A percentile compares a stretch with the other conserved stretches of the same genome.
Conservation (phyloP, 2,329 filamentous ascomycete species). For the Coleophoma eucalyptorum region DNA sequence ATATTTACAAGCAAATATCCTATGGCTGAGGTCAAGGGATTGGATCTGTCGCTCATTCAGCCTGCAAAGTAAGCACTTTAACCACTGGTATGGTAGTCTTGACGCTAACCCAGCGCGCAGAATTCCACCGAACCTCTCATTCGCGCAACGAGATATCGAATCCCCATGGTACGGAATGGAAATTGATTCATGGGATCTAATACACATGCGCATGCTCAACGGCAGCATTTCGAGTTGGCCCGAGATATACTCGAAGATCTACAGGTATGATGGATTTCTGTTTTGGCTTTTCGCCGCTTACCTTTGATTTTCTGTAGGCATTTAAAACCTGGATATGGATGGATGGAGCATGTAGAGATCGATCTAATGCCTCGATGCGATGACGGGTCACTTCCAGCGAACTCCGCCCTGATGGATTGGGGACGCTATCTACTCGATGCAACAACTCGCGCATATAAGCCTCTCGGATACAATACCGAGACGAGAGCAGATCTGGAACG, state of each 20-base stretch:
- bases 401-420: slow-evolving; percentile 64
- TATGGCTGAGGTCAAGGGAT: slow-evolving; percentile 53
- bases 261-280: slow-evolving; percentile 44
- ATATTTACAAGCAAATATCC: slow-evolving; percentile 42
- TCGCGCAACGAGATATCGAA: slow-evolving; percentile 74
- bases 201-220: slow-evolving; percentile 75
- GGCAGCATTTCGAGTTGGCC: slow-evolving; percentile 78
- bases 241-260: slow-evolving; percentile 67
- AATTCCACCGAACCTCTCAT: slow-evolving; percentile 66
- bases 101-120: slow-evolving; percentile 35
- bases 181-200: slow-evolving; percentile 56
- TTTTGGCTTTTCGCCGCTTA: slow-evolving; percentile 14
- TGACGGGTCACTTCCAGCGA: slow-evolving; percentile 53
- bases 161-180: slow-evolving; percentile 57
- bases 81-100: no score
- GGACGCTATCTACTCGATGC: slow-evolving; percentile 63
- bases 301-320: slow-evolving; percentile 47
- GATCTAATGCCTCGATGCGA: slow-evolving; percentile 76
- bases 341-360: slow-evolving; percentile 85
- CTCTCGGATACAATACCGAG: slow-evolving; percentile 60
- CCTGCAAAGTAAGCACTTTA: slow-evolving; percentile 42
- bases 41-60: slow-evolving; percentile 61
- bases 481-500: slow-evolving; percentile 59
- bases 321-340: slow-evolving; percentile 70
- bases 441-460: slow-evolving; percentile 60